phyloP scores from a whole-genome alignment of 176 grass and related monocot genomes.

The Carex kokanica region DNA sequence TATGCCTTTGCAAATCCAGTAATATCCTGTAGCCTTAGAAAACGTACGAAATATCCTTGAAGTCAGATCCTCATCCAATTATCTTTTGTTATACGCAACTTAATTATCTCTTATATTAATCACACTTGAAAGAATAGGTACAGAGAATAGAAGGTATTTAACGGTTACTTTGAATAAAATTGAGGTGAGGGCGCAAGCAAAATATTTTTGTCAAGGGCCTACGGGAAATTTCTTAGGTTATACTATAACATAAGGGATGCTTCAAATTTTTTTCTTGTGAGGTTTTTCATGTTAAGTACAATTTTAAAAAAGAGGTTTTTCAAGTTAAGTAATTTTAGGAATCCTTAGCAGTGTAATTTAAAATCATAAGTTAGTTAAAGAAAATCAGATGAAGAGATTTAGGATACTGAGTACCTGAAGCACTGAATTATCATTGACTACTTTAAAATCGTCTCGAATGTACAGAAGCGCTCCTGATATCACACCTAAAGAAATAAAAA shows the following conservation, averaged over 20 bases:
- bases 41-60: too few relatives aligned
- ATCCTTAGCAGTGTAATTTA: background rate
- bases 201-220: background rate
- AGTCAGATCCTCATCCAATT: too few relatives aligned
- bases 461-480: slow-evolving; percentile 97
- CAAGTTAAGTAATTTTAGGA: background rate
- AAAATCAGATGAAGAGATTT: background rate
- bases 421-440: slow-evolving; percentile 55
- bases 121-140: background rate
- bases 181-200: background rate
- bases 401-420: slow-evolving; percentile 56
- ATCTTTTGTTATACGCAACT: background rate
- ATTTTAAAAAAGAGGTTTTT: too few relatives aligned
- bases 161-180: background rate
- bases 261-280: background rate
- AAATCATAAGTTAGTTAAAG: background rate
- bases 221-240: background rate
- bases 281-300: background rate
- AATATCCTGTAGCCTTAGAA: too few relatives aligned
- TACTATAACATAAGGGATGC: background rate
- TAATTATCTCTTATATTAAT: background rate
- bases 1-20: too few relatives aligned
- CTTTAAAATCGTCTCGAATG: slow-evolving; percentile 84
- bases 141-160: background rate
- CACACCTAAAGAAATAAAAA: slow-evolving; percentile 47